Conservation (phyloP, 1,284 basidiomycete species). For the Gomphus sp. region DNA sequence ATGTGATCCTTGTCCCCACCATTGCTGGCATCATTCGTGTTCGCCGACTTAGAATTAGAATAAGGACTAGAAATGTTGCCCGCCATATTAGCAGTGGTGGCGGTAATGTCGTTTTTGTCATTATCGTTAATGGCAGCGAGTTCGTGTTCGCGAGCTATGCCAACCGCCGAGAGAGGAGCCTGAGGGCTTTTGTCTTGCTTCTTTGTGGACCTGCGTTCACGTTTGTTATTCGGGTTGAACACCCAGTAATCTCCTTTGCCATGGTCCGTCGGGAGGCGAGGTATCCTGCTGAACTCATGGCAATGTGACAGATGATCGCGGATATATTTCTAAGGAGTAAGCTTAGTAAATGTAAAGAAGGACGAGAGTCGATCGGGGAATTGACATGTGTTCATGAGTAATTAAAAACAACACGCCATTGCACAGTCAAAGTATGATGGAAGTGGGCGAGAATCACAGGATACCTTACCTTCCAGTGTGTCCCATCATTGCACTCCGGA, state of each 20-base stretch:
- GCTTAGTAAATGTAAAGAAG: background rate
- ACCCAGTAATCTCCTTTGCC: constrained; percentile 72
- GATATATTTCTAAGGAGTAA: constrained; percentile 60
- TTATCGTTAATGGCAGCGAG: background rate
- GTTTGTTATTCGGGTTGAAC: constrained; percentile 58
- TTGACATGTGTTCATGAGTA: background rate
- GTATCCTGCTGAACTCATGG: constrained; percentile 64
- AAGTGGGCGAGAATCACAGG: background rate
- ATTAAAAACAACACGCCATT: background rate
- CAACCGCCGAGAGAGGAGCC: background rate
- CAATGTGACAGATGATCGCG: constrained; percentile 87
- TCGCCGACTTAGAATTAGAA: too few species aligned
- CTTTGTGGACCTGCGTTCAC: constrained; percentile 46
- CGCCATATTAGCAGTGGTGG: too few species aligned
- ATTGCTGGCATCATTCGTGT: too few species aligned
- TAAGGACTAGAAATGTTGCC: too few species aligned
- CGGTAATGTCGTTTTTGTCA: too few species aligned
- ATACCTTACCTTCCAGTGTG: constrained; percentile 54
- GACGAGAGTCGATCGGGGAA: background rate
- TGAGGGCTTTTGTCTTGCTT: constrained; percentile 17
- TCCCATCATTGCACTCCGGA: constrained; percentile 42
- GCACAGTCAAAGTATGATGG: background rate
- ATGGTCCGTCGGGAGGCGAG: constrained; percentile 56
- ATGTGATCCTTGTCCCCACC: too few species aligned
- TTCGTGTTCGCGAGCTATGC: background rate